Evolutionary conservation across 2,329 filamentous ascomycete species (phyloP), one percentile per base, ranked within the genome.

Genomic region (Botryosphaeria agaves): DNA sequence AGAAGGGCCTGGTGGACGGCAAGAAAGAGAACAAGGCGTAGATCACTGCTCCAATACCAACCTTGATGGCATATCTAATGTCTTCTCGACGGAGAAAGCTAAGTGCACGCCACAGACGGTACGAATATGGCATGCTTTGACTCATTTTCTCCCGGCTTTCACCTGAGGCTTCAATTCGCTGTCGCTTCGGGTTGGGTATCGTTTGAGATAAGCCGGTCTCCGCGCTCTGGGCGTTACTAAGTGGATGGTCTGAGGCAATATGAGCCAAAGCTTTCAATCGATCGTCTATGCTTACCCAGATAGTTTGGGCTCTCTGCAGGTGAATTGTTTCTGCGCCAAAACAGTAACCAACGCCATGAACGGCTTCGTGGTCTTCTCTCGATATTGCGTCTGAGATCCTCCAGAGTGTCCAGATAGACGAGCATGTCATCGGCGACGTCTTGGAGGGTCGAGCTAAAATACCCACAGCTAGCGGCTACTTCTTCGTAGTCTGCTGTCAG

Each of bases 401-500:
- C 83, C 4, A 98, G 58, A 1, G 89, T 75, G 31, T 82, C 72
- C 26, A 98, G 55, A 42, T 92, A 89, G 8, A 69, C 69, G 39
- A 81, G 72, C 57, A 92, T 79, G 46, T 94, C 84, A 47, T 92
- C 81, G 0, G 83, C 85, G 46, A 95, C 87, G 41, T 89, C 80
- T 38, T 89, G 71, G 16, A 98, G 61, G 26, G 80, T 91, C 49
- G 89, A 94, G 47, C 81, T 87, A 48, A 95, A 98, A 53, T 95
- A 85, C 0, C 89, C 87, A 46, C 89, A 98, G 33, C 85, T 91
- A n/a, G 89, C 87, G 24, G 87, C 85, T 7, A 95, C 85, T 52
- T 98, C 89, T 50, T 98, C 89, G 34, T 93, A 84, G 50, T 95
- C 89, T 2, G 87, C 89, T 46, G 91, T 77, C 6, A 87, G 67